Percentiles rank a stretch among this genome's conserved stretches.
Evolutionary conservation across 768 basidiomycete genomes (phyloP).

Genomic region (Mrakia frigida): DNA sequence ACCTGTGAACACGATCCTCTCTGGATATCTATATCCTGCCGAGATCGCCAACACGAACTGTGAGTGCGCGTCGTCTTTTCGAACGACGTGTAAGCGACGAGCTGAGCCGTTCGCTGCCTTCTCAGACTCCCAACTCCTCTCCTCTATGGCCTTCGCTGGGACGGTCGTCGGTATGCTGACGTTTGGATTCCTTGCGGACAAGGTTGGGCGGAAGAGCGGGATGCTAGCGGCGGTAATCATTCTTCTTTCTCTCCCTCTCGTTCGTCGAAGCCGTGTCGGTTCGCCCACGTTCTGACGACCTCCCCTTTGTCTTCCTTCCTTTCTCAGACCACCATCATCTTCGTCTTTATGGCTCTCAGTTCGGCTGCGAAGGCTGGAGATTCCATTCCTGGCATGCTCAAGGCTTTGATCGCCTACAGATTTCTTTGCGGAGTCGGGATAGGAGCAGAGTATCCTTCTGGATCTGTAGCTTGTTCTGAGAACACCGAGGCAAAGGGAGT

Average conservation of each 20-base stretch:
- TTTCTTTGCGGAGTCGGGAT: conserved; percentile 85
- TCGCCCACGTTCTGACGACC: conserved; percentile 16
- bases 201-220: conserved; percentile 76
- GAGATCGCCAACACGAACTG: conserved; percentile 51
- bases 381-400: conserved; percentile 62
- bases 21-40: conserved; percentile 56
- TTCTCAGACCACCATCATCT: conserved; percentile 74
- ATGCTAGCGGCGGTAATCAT: conserved; percentile 56
- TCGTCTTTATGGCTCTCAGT: conserved; percentile 73
- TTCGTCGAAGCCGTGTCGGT: not conserved
- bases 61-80: not conserved
- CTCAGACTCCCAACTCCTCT: conserved; percentile 55
- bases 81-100: too few relatives aligned
- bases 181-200: conserved; percentile 69
- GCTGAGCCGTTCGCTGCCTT: not conserved
- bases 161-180: conserved; percentile 65
- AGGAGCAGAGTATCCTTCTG: conserved; percentile 51
- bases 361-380: conserved; percentile 72
- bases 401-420: conserved; percentile 54
- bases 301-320: conserved; percentile 55
- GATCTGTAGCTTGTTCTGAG: conserved; percentile 52
- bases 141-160: conserved; percentile 62
- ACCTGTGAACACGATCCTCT: conserved; percentile 50
- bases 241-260: conserved; percentile 5
- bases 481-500: conserved; percentile 70